Percentiles rank a stretch among this genome's conserved stretches.
Evolutionary conservation across 2,329 filamentous ascomycete species (phyloP).

Genomic region (Colletotrichum sp.): DNA sequence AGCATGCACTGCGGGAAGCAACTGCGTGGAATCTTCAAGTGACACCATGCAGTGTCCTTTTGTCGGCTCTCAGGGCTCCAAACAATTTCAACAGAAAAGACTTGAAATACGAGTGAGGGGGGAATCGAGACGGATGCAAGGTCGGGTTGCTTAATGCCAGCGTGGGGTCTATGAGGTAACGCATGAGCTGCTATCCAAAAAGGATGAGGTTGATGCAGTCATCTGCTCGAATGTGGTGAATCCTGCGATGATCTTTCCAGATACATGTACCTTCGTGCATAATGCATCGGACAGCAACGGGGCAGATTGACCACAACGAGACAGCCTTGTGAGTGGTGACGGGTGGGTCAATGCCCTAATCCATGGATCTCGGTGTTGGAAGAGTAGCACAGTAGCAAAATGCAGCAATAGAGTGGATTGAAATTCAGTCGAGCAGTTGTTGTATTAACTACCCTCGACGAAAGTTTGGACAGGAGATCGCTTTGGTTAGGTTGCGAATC

Average conservation of each 20-base stretch:
- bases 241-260: neutral
- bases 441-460: fast-evolving
- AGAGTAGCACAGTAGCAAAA: neutral
- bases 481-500: neutral
- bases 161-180: neutral
- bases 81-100: no score
- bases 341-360: neutral
- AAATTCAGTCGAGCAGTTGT: neutral
- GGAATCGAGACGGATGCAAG: neutral
- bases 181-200: neutral
- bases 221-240: neutral
- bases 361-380: neutral
- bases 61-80: neutral
- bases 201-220: neutral
- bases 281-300: neutral
- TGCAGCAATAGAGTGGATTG: neutral
- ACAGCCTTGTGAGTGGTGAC: neutral
- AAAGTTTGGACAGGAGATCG: neutral
- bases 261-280: neutral
- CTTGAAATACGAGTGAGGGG: neutral
- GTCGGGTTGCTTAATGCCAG: neutral
- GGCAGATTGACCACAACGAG: neutral
- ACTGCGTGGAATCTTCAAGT: neutral
- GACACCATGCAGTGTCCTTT: neutral
- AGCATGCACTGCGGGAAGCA: neutral